phyloP scores from a whole-genome alignment of 2,329 filamentous ascomycete genomes.

The Xylaria hypoxylon region DNA sequence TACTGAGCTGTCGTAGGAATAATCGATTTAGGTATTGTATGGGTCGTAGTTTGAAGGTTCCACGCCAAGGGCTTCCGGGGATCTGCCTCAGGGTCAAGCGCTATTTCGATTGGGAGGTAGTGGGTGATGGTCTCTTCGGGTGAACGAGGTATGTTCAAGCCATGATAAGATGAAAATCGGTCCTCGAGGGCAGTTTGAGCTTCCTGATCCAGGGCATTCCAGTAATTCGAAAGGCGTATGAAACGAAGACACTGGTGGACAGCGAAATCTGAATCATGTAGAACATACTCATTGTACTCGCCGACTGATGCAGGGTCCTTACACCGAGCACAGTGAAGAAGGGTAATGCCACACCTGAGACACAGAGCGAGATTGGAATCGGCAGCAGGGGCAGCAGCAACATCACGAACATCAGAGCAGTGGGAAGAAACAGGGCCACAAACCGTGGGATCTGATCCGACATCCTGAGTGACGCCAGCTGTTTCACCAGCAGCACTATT shows the following conservation, averaged over 20 bases:
- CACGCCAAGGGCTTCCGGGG: conserved; percentile 48
- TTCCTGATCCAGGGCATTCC: conserved; percentile 42
- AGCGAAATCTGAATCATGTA: conserved; percentile 42
- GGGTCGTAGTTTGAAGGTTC: conserved; percentile 41
- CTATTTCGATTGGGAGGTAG: conserved; percentile 41
- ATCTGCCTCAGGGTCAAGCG: conserved; percentile 43
- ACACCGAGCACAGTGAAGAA: conserved; percentile 49
- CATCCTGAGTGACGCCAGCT: conserved; percentile 96
- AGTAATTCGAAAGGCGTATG: conserved; percentile 41
- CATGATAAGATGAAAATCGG: conserved; percentile 41
- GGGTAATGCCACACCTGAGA: conserved; percentile 49
- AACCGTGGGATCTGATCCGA: conserved; percentile 98
- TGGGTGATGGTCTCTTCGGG: conserved; percentile 39
- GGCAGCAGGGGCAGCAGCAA: conserved; percentile 32
- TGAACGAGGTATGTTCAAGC: conserved; percentile 28
- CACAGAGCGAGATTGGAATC: conserved; percentile 46
- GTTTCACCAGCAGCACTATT: conserved; percentile 94
- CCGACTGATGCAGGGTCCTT: conserved; percentile 47
- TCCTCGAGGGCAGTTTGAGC: conserved; percentile 38
- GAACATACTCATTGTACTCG: conserved; percentile 47
- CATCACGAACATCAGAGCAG: conserved; percentile 32
- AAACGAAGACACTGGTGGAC: conserved; percentile 38
- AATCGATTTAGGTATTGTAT: conserved; percentile 28
- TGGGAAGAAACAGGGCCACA: conserved; percentile 65
- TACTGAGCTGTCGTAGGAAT: conserved; percentile 11